Conservation (phyloP, 169 alveolate genomes). For the Pseudocohnilembus persalinus region DNA sequence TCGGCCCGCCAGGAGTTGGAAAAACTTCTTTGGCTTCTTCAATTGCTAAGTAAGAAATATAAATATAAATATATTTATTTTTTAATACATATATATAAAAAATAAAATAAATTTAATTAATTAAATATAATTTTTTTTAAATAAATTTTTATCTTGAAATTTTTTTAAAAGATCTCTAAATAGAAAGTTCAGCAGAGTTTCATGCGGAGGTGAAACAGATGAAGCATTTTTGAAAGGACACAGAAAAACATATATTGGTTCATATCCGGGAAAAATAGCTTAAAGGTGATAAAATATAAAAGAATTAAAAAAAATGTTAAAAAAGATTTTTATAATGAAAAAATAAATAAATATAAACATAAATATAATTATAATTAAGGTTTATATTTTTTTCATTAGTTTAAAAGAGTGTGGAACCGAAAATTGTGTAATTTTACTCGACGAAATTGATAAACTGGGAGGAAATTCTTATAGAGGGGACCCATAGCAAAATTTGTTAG, state of each 20-base stretch:
- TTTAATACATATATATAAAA: no score
- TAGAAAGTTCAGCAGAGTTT: constrained; percentile 85
- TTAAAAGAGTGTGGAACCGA: constrained; percentile 51
- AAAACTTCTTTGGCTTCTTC: constrained; percentile 90
- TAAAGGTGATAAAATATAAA: constrained; percentile 61
- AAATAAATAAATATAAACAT: no score
- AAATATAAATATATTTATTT: no score
- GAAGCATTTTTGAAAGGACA: constrained; percentile 95
- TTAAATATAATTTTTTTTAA: no score
- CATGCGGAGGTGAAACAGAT: constrained; percentile 92
- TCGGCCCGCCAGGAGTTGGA: constrained; percentile 98
- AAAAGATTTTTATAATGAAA: no score
- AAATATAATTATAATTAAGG: neutral
- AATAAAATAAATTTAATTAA: no score
- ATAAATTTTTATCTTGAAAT: constrained; percentile 39
- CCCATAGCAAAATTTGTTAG: constrained; percentile 92
- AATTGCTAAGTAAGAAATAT: neutral
- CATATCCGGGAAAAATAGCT: constrained; percentile 93
- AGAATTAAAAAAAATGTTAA: neutral
- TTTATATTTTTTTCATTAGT: no score
- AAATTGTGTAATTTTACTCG: constrained; percentile 90
- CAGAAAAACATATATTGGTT: constrained; percentile 95
- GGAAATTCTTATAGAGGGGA: constrained; percentile 89
- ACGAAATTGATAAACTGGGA: constrained; percentile 93
- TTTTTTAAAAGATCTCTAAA: constrained; percentile 89